Evolutionary conservation across 2,329 filamentous ascomycete genomes (phyloP), one percentile per base, ranked within the genome.

Genomic region (Raffaelea ambrosiae): DNA sequence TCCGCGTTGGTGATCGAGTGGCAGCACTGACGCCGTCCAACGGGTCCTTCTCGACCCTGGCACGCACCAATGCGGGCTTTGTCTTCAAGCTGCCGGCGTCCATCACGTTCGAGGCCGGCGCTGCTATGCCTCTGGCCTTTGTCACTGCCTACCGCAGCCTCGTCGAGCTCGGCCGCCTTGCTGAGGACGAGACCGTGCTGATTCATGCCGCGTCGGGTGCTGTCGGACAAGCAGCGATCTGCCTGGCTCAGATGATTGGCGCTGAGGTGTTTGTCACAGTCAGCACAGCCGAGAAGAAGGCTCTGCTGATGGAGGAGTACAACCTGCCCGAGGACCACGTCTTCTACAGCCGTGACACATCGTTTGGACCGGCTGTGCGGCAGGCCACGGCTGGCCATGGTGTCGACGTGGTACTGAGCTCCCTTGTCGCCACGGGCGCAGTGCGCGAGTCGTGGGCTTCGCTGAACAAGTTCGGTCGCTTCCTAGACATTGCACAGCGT

Each of bases 261-360:
- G 67, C 68, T 3, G 59, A 66, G 4, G 59, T 75, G 1, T 73
- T 67, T 49, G 65, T 60, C 0, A 73, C 72, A 0, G 69, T 68
- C 4, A 59, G 65, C 11, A 65, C 58, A 13, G 45, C 56, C 1
- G 65, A 66, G 23, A 70, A 73, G 58, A 66, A 65, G 47, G 52
- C 63, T 8, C 55, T 69, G 3, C 54, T 75, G 4, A 58, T 64
- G 29, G 51, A 61, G 0, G 55, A 55, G 10, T 72, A 66, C 45
- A 61, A 60, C 2, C 61, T 75, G 4, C 58, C 64, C 0, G 57
- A 62, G 3, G 57, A 61, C 38, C 63, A 63, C 44, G 62, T 71
- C 42, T 63, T 69, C 46, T 62, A 58, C 49, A 64, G 60, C 47
- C 50, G 61, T 13, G 58, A 59, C 47, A 51, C 52, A 1, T 52